A percentile compares a stretch with the other conserved stretches of the same genome.
phyloP scores from a whole-genome alignment of 169 alveolate species.

The Plasmodium reichenowi region DNA sequence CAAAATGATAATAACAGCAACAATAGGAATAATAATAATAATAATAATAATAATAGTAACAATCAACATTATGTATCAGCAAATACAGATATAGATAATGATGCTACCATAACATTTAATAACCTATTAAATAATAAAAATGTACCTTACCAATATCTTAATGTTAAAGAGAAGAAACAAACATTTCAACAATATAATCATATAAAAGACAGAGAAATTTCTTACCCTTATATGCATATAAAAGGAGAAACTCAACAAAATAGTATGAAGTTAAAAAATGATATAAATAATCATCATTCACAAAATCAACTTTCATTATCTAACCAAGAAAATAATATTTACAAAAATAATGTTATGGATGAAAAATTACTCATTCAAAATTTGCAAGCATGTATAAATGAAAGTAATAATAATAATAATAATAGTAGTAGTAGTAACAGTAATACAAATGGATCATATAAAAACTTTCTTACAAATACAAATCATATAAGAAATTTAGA shows the following conservation, averaged over 20 bases:
- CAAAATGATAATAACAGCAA: not conserved
- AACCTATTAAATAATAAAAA: not conserved
- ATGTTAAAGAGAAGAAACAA: too few species aligned
- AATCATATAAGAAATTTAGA: not conserved
- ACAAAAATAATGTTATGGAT: not conserved
- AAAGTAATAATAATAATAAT: not conserved
- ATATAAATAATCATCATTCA: not conserved
- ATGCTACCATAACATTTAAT: not conserved
- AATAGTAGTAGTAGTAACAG: not conserved
- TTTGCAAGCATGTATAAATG: not conserved
- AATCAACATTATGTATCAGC: not conserved
- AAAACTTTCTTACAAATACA: constrained; percentile 1
- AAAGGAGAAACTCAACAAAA: not conserved
- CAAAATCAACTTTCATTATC: not conserved
- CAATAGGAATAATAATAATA: not conserved
- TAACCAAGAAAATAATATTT: not conserved
- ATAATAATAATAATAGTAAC: not conserved
- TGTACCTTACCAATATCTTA: not conserved
- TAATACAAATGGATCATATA: not conserved
- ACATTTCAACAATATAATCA: too few species aligned
- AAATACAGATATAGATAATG: not conserved
- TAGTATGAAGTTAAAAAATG: not conserved
- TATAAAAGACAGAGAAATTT: too few species aligned
- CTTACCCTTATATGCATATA: not conserved
- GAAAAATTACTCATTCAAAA: not conserved